These are phyloP conservation scores for Lepidium aucheri DNA, from an alignment of 345 rosid genomes.

Conservation along the genomic window DNA sequence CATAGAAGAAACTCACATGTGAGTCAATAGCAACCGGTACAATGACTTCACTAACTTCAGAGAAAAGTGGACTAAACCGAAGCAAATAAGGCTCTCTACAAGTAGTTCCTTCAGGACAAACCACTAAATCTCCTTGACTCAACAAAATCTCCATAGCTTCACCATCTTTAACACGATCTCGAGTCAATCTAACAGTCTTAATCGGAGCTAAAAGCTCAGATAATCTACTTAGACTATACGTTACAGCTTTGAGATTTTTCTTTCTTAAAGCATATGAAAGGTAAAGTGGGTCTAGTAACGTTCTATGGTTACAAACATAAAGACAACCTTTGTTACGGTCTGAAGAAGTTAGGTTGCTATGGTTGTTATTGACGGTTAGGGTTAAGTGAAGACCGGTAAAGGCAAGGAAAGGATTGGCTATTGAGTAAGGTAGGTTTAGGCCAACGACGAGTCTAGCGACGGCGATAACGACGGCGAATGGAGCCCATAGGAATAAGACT, in stretches of 20 bases:
- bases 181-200: slow-evolving; percentile 29
- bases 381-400: slow-evolving; percentile 44
- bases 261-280: slow-evolving; percentile 21
- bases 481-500: slow-evolving; percentile 59
- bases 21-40: slow-evolving; percentile 44
- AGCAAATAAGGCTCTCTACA: slow-evolving; percentile 57
- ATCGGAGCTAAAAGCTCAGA: slow-evolving; percentile 42
- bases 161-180: slow-evolving; percentile 37
- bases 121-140: slow-evolving; percentile 35
- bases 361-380: slow-evolving; percentile 9
- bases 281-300: slow-evolving; percentile 45
- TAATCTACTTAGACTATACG: slow-evolving; percentile 42
- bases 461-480: slow-evolving; percentile 32
- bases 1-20: slow-evolving; percentile 40
- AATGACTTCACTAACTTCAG: slow-evolving; percentile 43
- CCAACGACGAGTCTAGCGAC: slow-evolving; percentile 12
- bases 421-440: slow-evolving; percentile 43
- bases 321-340: slow-evolving; percentile 19
- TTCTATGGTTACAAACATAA: slow-evolving; percentile 52
- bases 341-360: neutral
- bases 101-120: slow-evolving; percentile 64
- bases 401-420: slow-evolving; percentile 34
- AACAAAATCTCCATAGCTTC: slow-evolving; percentile 27
- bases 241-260: slow-evolving; percentile 40
- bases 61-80: slow-evolving; percentile 52